Conservation (phyloP, 768 basidiomycete genomes). For the Boletus sp. region DNA sequence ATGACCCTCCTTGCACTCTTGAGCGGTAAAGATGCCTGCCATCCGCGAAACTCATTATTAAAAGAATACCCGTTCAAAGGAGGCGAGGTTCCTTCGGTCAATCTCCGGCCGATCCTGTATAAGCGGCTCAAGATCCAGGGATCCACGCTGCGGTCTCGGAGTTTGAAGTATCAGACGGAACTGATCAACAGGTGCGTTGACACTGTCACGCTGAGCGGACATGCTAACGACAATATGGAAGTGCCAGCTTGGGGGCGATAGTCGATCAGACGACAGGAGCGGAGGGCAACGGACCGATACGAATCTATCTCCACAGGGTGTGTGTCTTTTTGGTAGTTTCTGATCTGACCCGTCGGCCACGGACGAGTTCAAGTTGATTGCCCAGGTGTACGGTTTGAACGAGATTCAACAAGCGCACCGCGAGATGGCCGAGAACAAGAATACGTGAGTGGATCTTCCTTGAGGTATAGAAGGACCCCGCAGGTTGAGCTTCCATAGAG, state of each 20-base stretch:
- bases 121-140: conserved; percentile 89
- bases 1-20: conserved; percentile 67
- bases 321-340: conserved; percentile 17
- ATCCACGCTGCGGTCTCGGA: conserved; percentile 77
- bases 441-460: conserved; percentile 32
- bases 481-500: conserved; percentile 17
- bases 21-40: conserved; percentile 49
- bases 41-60: conserved; percentile 19
- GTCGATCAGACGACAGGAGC: conserved; percentile 57
- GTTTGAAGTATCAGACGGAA: conserved; percentile 70
- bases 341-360: conserved; percentile 11
- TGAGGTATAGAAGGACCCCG: not conserved
- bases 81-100: conserved; percentile 44
- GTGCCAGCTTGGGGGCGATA: conserved; percentile 52
- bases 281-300: conserved; percentile 57
- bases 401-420: conserved; percentile 76
- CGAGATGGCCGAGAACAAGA: conserved; percentile 79
- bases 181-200: conserved; percentile 53
- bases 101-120: conserved; percentile 65
- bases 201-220: not conserved
- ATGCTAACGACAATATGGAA: not conserved
- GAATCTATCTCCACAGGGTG: conserved; percentile 78
- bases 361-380: conserved; percentile 1
- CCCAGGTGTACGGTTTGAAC: conserved; percentile 74
- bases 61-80: conserved; percentile 39